These are phyloP conservation scores for Leccinellum rugosiceps DNA, from an alignment of 768 basidiomycete species.

Conservation along the genomic window DNA sequence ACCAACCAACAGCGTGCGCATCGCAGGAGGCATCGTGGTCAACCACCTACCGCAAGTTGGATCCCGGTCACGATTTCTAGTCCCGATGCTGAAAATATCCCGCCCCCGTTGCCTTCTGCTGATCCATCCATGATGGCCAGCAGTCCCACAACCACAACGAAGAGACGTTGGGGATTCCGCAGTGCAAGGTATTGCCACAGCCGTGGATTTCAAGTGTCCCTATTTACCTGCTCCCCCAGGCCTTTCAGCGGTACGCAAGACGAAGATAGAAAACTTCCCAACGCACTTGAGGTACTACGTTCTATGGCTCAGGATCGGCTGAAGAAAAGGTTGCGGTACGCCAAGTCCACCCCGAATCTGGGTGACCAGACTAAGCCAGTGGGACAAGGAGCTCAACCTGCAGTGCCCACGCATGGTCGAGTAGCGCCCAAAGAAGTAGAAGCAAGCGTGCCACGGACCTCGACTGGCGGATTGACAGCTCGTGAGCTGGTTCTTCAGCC, in stretches of 20 bases:
- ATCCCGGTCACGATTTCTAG: constrained; percentile 14
- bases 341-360: constrained; percentile 27
- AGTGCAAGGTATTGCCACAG: constrained; percentile 17
- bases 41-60: not conserved
- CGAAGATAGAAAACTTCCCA: constrained; percentile 5
- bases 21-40: constrained; percentile 17
- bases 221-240: constrained; percentile 9
- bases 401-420: not conserved
- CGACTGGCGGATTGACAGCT: not conserved
- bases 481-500: not conserved
- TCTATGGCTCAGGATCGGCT: constrained; percentile 15
- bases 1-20: constrained; percentile 19
- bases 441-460: not conserved
- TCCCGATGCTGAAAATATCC: constrained; percentile 2
- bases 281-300: constrained; percentile 6
- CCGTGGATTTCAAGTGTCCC: not conserved
- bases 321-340: constrained; percentile 17
- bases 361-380: not conserved
- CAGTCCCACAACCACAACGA: not conserved
- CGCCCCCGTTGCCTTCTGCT: not conserved
- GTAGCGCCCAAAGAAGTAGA: not conserved
- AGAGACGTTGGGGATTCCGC: constrained; percentile 16
- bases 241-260: constrained; percentile 4
- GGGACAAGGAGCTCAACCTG: not conserved
- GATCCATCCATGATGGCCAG: not conserved